Percentiles rank a stretch among this genome's conserved stretches.
These are phyloP conservation scores for Drechslera avenae DNA, from an alignment of 2,329 filamentous ascomycete species.

Conservation along the genomic window DNA sequence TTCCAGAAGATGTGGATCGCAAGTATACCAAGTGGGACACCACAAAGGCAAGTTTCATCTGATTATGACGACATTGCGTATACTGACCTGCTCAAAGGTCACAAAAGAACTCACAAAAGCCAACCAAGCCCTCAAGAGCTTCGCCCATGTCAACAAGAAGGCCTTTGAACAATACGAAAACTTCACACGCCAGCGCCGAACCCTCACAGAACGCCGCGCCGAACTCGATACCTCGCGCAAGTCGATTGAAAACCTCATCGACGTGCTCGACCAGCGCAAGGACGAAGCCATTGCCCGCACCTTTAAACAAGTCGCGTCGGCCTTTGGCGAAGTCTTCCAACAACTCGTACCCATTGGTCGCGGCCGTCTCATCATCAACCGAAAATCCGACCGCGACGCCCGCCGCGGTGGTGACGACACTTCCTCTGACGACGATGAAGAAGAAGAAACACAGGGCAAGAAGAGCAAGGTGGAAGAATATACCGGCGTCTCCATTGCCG, in stretches of 20 bases:
- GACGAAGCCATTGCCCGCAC: conserved; percentile 98
- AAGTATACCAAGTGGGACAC: conserved; percentile 85
- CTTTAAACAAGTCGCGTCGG: conserved; percentile 94
- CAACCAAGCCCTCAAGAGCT: conserved; percentile 92
- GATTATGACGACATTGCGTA: neutral
- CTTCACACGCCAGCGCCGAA: conserved; percentile 91
- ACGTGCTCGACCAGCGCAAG: conserved; percentile 90
- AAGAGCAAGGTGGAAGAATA: conserved; percentile 81
- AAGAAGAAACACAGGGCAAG: conserved; percentile 42
- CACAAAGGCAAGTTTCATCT: conserved; percentile 63
- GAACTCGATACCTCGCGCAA: conserved; percentile 86
- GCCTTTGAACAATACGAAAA: conserved; percentile 98
- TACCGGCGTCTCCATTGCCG: conserved; percentile 91
- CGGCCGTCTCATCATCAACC: conserved; percentile 89
- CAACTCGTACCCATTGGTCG: conserved; percentile 93
- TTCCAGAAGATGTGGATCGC: conserved; percentile 91
- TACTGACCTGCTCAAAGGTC: conserved; percentile 29
- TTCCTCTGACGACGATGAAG: conserved; percentile 60
- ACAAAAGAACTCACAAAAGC: conserved; percentile 77
- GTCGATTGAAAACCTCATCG: conserved; percentile 90
- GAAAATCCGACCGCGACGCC: conserved; percentile 77
- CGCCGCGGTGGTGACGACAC: conserved; percentile 60
- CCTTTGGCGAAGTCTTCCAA: conserved; percentile 92
- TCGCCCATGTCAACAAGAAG: conserved; percentile 98
- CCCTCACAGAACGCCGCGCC: conserved; percentile 78